A percentile compares a stretch with the other conserved stretches of the same genome.
These are phyloP conservation scores for Kuraishia piskuri DNA, from an alignment of 805 yeast genomes.

Conservation along the genomic window DNA sequence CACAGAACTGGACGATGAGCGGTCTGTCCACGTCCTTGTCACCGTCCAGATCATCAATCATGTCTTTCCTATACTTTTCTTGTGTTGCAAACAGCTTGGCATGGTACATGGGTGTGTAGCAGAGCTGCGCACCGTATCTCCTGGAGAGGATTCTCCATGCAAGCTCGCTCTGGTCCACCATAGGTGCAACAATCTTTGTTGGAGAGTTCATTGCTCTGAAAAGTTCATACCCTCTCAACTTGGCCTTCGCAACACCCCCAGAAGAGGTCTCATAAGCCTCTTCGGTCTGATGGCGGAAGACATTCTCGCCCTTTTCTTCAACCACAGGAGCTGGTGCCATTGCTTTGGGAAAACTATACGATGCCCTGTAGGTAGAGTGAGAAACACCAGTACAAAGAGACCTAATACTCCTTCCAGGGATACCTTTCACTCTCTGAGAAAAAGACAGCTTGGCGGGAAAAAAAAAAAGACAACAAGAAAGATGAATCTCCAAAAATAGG, in stretches of 20 bases:
- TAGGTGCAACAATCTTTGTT: conserved; percentile 86
- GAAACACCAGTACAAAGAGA: background rate
- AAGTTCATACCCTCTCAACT: conserved; percentile 55
- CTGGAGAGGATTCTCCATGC: conserved; percentile 92
- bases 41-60: conserved; percentile 73
- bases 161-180: conserved; percentile 95
- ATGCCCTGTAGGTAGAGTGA: background rate
- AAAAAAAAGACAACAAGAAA: no score
- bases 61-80: conserved; percentile 68
- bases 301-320: background rate
- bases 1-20: conserved; percentile 89
- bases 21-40: conserved; percentile 66
- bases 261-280: background rate
- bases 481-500: background rate
- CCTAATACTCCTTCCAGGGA: background rate
- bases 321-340: background rate
- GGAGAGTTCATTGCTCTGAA: conserved; percentile 69
- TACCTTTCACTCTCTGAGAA: background rate
- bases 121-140: conserved; percentile 83
- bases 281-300: background rate
- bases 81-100: conserved; percentile 83
- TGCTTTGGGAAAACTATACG: background rate
- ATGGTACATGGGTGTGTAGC: conserved; percentile 97
- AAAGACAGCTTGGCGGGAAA: background rate
- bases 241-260: conserved; percentile 9